Base-by-base conservation (phyloP, 2,329 filamentous ascomycete species). In the Huntiella decipiens region DNA sequence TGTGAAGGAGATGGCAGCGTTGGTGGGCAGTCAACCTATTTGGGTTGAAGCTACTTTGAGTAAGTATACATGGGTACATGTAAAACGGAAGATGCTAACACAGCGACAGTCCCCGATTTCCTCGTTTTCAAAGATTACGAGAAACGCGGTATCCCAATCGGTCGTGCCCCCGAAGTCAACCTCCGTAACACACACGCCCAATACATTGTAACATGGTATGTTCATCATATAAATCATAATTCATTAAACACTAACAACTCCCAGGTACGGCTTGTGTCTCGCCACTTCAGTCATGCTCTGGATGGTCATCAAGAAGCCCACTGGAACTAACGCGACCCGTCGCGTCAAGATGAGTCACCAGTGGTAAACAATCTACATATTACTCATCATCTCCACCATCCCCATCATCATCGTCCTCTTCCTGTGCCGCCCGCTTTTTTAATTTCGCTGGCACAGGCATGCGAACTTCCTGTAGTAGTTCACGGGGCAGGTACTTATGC, bases 181-280 rank as follows among this genome's bases (percentile, higher is more conserved):
- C 66, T 98, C 57, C 75, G 85, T 60, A 98, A 98, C 60, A 96
- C 93, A 63, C 91, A 98, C 63, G 78, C 84, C 52, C 91, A 96
- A 67, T 98, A 98, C 63, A 98, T 98, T 54, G 91, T 95, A 61
- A 98, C 91, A 53, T 98, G 91, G 91, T 96, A 74, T 57, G 77
- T 63, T 2, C 33, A 36, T 43, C 22, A 13, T 28, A 10, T 10
- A 35, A 36, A 32, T 39, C 13, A 42, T 41, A 15, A 35, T 22
- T 46, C 31, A 46, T 46, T 42, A 45, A 38, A 15, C 35, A 45
- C 39, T 45, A 45, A 5, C 13, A 32, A 11, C 10, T 31, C 15
- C 22, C 19, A 94, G 86, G 86, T 95, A 92, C 58, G 83, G 82
- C 51, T 71, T 93, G 52, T 80, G 77, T 48, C 61, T 80, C 36